These are phyloP conservation scores for Rhodosporidiobolus odoratus DNA, from an alignment of 768 basidiomycete genomes.

Conservation along the genomic window DNA sequence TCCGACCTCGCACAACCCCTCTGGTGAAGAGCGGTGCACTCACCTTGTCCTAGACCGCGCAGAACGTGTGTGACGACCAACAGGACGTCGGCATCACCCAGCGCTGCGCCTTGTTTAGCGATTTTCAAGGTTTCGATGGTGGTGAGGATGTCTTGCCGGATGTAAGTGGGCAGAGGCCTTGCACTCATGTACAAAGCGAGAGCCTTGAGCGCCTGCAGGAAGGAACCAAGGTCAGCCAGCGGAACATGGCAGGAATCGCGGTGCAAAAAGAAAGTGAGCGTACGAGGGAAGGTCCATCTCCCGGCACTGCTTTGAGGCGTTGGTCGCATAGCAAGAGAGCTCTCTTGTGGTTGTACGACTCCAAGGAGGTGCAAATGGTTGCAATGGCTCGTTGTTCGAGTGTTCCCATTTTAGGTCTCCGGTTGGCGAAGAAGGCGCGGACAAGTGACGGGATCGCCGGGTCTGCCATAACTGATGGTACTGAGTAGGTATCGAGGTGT, in stretches of 20 bases:
- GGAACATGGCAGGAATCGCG: too few relatives aligned
- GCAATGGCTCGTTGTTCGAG: conserved; percentile 17
- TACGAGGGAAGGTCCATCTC: conserved; percentile 18
- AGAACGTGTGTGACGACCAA: conserved; percentile 10
- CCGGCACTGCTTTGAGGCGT: conserved; percentile 21
- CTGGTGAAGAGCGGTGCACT: neutral
- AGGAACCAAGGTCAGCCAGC: neutral
- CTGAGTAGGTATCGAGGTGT: too few relatives aligned
- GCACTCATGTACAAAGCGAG: conserved; percentile 15
- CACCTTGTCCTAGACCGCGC: conserved; percentile 2
- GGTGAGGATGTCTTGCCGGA: conserved; percentile 11
- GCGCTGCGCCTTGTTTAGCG: neutral
- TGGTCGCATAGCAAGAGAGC: conserved; percentile 22
- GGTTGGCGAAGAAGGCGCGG: conserved; percentile 8
- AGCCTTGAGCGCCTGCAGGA: conserved; percentile 26
- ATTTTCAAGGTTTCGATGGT: conserved; percentile 12
- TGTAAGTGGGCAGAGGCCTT: neutral
- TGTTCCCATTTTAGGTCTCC: neutral
- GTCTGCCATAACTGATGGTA: neutral
- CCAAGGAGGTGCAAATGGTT: conserved; percentile 27
- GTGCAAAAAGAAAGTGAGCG: neutral
- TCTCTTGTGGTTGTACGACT: conserved; percentile 21
- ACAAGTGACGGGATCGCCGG: neutral
- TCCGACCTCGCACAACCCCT: too few relatives aligned
- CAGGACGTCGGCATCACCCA: conserved; percentile 28